phyloP scores from a whole-genome alignment of 768 basidiomycete genomes.

The Collybiopsis confluens region DNA sequence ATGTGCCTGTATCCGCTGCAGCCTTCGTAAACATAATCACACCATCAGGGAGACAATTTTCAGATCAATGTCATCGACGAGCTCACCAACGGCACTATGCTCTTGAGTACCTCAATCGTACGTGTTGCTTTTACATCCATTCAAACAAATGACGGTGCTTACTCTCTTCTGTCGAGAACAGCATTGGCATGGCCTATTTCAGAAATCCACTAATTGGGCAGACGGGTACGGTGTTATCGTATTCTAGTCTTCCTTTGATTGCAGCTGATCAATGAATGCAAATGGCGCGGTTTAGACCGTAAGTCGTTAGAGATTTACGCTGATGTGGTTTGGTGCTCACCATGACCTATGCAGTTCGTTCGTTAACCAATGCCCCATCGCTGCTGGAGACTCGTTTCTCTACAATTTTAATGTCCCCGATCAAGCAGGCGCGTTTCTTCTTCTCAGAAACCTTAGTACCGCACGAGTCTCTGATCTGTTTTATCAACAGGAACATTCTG shows the following conservation, averaged over 20 bases:
- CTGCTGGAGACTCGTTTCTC: conserved; percentile 22
- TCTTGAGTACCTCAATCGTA: conserved; percentile 29
- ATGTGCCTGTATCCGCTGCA: background rate
- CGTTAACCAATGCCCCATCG: conserved; percentile 30
- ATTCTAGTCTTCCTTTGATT: conserved; percentile 29
- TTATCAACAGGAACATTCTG: conserved; percentile 24
- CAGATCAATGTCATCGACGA: conserved; percentile 35
- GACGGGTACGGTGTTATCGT: conserved; percentile 36
- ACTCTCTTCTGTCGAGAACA: conserved; percentile 8
- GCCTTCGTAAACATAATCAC: background rate
- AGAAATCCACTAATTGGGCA: conserved; percentile 27
- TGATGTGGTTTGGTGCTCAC: too few species aligned
- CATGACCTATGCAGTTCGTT: conserved; percentile 14
- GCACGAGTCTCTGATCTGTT: too few species aligned
- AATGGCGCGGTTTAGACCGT: too few species aligned
- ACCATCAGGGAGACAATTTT: conserved; percentile 26
- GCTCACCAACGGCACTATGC: conserved; percentile 38
- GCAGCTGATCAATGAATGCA: too few species aligned
- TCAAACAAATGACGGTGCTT: background rate
- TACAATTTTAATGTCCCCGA: conserved; percentile 26
- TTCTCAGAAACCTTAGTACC: too few species aligned
- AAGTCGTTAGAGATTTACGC: too few species aligned
- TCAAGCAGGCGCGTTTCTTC: conserved; percentile 28
- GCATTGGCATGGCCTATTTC: conserved; percentile 49
- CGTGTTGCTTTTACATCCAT: background rate